Percentiles rank a stretch among this genome's conserved stretches.
phyloP scores from a whole-genome alignment of 176 grass and related monocot genomes.

The Paspalum vaginatum region DNA sequence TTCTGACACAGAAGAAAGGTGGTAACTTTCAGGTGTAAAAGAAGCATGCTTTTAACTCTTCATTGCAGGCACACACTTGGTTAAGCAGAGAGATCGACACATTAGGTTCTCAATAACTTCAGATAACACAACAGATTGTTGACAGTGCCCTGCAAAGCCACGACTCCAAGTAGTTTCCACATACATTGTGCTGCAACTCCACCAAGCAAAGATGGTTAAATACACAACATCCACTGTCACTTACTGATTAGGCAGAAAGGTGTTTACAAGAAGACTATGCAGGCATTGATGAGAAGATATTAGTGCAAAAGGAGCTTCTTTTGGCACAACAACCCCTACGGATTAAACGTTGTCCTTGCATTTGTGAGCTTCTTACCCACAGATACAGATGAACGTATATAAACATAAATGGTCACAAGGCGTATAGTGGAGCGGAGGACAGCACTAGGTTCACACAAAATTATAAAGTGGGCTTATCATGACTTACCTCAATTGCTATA shows the following conservation, averaged over 20 bases:
- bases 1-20: slow-evolving; percentile 45
- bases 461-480: slow-evolving; percentile 19
- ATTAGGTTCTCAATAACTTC: slow-evolving; percentile 35
- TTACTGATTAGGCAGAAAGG: slow-evolving; percentile 56
- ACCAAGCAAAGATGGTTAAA: slow-evolving; percentile 39
- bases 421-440: neutral
- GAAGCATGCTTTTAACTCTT: slow-evolving; percentile 25
- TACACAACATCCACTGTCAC: slow-evolving; percentile 38
- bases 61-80: slow-evolving; percentile 19
- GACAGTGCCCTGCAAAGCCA: slow-evolving; percentile 36
- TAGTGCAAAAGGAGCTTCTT: neutral
- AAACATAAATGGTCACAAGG: neutral
- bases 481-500: neutral
- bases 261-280: neutral
- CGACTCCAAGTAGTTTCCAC: slow-evolving; percentile 27
- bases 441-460: neutral
- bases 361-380: slow-evolving; percentile 7
- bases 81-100: slow-evolving; percentile 39
- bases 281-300: neutral
- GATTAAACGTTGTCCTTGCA: neutral
- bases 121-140: slow-evolving; percentile 30
- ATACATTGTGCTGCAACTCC: slow-evolving; percentile 16
- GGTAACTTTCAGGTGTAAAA: slow-evolving; percentile 59
- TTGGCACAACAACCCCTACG: neutral
- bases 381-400: slow-evolving; percentile 7